Evolutionary conservation across 331 rosid species (phyloP).

Genomic region (Quercus phellos): DNA sequence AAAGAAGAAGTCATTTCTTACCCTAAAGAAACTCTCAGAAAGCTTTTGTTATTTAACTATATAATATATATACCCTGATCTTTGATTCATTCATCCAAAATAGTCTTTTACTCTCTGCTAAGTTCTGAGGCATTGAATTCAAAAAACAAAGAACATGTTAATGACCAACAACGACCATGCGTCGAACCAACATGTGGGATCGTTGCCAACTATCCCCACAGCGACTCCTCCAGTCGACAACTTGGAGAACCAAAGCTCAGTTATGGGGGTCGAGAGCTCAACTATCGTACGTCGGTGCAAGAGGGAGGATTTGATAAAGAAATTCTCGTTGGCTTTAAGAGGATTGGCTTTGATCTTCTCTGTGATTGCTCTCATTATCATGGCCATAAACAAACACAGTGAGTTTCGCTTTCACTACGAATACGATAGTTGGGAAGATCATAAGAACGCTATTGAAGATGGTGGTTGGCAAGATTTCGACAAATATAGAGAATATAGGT

Average conservation of each 20-base stretch:
- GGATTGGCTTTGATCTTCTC: slow-evolving; percentile 56
- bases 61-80: background rate
- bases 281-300: slow-evolving; percentile 49
- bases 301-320: slow-evolving; percentile 56
- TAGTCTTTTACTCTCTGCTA: background rate
- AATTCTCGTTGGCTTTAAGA: slow-evolving; percentile 51
- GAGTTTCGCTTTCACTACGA: slow-evolving; percentile 22
- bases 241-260: slow-evolving; percentile 16
- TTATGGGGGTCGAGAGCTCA: background rate
- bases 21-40: too few relatives aligned
- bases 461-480: background rate
- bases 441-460: slow-evolving; percentile 58
- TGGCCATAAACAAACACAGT: slow-evolving; percentile 65
- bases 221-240: background rate
- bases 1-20: too few relatives aligned
- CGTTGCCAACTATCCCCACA: background rate
- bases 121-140: background rate
- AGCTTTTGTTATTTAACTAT: too few relatives aligned
- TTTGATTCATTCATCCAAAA: background rate
- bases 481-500: background rate
- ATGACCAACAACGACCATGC: background rate
- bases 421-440: slow-evolving; percentile 61
- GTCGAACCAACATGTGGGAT: background rate
- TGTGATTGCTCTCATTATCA: slow-evolving; percentile 44
- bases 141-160: background rate